A percentile compares a stretch with the other conserved stretches of the same genome.
Conservation (phyloP, 1,284 basidiomycete genomes). For the Ustilago lituana region DNA sequence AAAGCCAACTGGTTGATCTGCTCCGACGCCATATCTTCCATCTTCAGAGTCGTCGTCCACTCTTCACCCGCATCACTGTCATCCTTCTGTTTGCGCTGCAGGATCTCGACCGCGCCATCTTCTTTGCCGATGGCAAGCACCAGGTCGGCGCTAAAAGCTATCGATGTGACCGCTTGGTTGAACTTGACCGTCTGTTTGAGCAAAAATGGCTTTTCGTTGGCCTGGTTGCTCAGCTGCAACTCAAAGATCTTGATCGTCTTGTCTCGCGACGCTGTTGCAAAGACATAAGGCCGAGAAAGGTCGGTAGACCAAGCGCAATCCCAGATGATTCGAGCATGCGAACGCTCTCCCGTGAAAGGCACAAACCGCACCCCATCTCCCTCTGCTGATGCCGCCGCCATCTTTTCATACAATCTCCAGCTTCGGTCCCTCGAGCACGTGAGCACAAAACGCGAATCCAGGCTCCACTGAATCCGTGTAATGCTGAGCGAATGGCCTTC, state of each 20-base stretch:
- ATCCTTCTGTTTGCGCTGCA: slow-evolving; percentile 8
- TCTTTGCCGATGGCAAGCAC: slow-evolving; percentile 91
- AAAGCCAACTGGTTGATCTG: slow-evolving; percentile 59
- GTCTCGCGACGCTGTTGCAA: slow-evolving; percentile 93
- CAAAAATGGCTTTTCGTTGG: slow-evolving; percentile 27
- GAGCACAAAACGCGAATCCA: slow-evolving; percentile 80
- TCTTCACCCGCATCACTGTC: background rate
- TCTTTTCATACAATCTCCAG: slow-evolving; percentile 81
- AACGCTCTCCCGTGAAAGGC: slow-evolving; percentile 72
- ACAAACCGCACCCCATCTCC: slow-evolving; percentile 19
- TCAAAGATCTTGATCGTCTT: slow-evolving; percentile 76
- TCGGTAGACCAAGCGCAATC: slow-evolving; percentile 84
- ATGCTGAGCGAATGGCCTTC: slow-evolving; percentile 88
- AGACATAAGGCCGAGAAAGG: slow-evolving; percentile 70
- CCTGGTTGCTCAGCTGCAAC: slow-evolving; percentile 8
- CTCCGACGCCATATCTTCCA: slow-evolving; percentile 52
- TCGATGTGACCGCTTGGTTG: slow-evolving; percentile 44
- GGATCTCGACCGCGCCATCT: slow-evolving; percentile 84
- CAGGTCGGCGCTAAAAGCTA: slow-evolving; percentile 39
- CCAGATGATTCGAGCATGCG: slow-evolving; percentile 93
- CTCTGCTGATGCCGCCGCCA: background rate
- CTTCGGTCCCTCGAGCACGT: slow-evolving; percentile 90
- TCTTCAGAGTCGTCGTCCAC: slow-evolving; percentile 25
- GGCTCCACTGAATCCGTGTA: slow-evolving; percentile 87
- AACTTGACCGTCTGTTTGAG: slow-evolving; percentile 41